Conservation (phyloP, 1,139 yeast species). For the Blastobotrys ciferrii region DNA sequence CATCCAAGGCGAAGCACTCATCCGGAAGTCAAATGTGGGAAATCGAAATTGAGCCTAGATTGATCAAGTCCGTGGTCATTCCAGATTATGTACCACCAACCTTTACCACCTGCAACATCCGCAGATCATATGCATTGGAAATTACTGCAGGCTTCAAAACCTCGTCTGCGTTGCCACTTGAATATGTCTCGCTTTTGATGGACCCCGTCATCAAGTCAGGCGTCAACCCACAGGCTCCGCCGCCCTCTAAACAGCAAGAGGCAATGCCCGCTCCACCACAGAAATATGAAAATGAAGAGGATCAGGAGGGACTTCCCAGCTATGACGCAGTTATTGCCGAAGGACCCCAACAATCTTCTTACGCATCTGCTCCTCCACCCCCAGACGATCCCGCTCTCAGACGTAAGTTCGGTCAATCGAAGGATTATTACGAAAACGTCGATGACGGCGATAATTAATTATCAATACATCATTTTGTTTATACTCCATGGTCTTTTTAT, state of each 20-base stretch:
- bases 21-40: slow-evolving; percentile 23
- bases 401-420: slow-evolving; percentile 26
- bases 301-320: slow-evolving; percentile 17
- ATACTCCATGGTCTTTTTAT: too few relatives aligned
- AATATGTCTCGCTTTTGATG: slow-evolving; percentile 24
- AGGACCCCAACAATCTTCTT: slow-evolving; percentile 1
- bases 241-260: background rate
- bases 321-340: slow-evolving; percentile 22
- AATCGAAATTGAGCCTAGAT: slow-evolving; percentile 21
- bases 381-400: slow-evolving; percentile 14
- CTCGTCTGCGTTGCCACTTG: slow-evolving; percentile 29
- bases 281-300: background rate
- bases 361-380: slow-evolving; percentile 2
- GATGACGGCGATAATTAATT: slow-evolving; percentile 18
- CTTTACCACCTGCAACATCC: slow-evolving; percentile 57
- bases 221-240: slow-evolving; percentile 11
- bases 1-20: slow-evolving; percentile 13
- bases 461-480: too few relatives aligned
- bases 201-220: slow-evolving; percentile 28
- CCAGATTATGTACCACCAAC: slow-evolving; percentile 55
- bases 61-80: slow-evolving; percentile 40
- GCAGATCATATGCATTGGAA: slow-evolving; percentile 47
- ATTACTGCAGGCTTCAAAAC: slow-evolving; percentile 48
- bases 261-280: background rate
- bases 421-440: slow-evolving; percentile 25